A percentile compares a stretch with the other conserved stretches of the same genome.
phyloP scores from a whole-genome alignment of 2,329 filamentous ascomycete species.

The Coccinonectria pachysandricola region DNA sequence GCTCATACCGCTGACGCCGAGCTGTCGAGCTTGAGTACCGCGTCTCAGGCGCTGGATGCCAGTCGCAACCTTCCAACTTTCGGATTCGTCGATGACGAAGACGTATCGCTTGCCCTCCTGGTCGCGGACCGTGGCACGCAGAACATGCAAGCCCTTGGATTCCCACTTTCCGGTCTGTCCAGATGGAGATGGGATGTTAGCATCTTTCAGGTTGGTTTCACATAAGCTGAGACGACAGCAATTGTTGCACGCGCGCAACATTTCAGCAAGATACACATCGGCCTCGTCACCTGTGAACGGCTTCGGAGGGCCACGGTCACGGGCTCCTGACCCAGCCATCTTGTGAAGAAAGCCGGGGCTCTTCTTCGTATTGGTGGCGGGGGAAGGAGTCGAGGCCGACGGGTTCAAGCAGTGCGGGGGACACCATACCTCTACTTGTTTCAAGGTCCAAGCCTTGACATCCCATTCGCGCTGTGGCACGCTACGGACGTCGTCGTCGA shows the following conservation, averaged over 20 bases:
- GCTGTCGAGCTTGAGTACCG: constrained; percentile 48
- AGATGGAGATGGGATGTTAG: constrained; percentile 29
- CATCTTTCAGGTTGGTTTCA: constrained; percentile 32
- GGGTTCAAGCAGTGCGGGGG: constrained; percentile 50
- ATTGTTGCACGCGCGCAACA: constrained; percentile 55
- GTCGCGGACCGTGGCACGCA: constrained; percentile 54
- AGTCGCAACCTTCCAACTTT: constrained; percentile 57
- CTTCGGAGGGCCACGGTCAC: constrained; percentile 39
- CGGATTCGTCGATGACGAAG: constrained; percentile 53
- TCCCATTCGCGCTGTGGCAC: constrained; percentile 98
- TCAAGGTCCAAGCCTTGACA: constrained; percentile 95
- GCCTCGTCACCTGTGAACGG: constrained; percentile 53
- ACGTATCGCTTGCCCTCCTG: constrained; percentile 57
- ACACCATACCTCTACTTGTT: constrained; percentile 81
- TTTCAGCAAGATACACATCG: constrained; percentile 51
- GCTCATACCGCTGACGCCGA: constrained; percentile 48
- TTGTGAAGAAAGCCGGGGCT: constrained; percentile 34
- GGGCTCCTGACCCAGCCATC: constrained; percentile 34
- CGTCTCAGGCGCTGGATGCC: constrained; percentile 50
- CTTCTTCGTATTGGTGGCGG: constrained; percentile 28
- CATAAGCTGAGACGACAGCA: constrained; percentile 48
- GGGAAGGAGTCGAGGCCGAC: constrained; percentile 31
- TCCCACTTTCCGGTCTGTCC: constrained; percentile 45
- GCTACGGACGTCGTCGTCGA: constrained; percentile 86
- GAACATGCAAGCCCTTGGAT: constrained; percentile 46